These are phyloP conservation scores for Pythium monospermum DNA, from an alignment of 352 stramenopile species.

Conservation along the genomic window DNA sequence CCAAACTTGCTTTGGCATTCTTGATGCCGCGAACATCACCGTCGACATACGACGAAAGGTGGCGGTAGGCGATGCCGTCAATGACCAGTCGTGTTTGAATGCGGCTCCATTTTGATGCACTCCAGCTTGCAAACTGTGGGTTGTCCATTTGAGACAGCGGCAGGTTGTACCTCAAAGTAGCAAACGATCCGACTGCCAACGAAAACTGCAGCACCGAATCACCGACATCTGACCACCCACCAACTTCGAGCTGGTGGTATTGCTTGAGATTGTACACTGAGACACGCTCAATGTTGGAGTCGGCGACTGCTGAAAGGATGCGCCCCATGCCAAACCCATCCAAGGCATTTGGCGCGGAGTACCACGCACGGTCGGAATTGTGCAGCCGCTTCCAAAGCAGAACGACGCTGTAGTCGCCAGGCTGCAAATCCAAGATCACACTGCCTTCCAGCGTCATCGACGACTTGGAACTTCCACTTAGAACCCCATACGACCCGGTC, in stretches of 20 bases:
- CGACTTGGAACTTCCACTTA: constrained; percentile 50
- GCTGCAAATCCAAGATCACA: constrained; percentile 55
- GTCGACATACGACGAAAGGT: constrained; percentile 64
- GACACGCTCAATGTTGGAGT: constrained; percentile 36
- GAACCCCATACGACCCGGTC: constrained; percentile 56
- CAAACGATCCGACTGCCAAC: constrained; percentile 43
- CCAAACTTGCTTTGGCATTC: constrained; percentile 61
- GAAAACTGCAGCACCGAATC: constrained; percentile 73
- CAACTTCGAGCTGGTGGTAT: constrained; percentile 23
- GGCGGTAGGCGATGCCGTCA: constrained; percentile 61
- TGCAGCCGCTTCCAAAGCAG: constrained; percentile 54
- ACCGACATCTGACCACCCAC: constrained; percentile 70
- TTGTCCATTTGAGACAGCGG: constrained; percentile 71
- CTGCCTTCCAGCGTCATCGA: constrained; percentile 50
- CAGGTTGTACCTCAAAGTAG: constrained; percentile 70
- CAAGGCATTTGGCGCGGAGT: constrained; percentile 44
- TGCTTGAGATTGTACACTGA: constrained; percentile 57
- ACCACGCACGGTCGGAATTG: constrained; percentile 53
- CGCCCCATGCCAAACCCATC: constrained; percentile 74
- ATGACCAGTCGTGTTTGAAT: constrained; percentile 61
- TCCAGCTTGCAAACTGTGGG: constrained; percentile 53
- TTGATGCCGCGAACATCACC: constrained; percentile 67
- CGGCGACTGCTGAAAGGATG: constrained; percentile 45
- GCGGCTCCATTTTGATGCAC: constrained; percentile 35
- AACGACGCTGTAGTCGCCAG: constrained; percentile 54